Evolutionary conservation across 805 yeast species (phyloP).

Genomic region (Candida silvicultrix): DNA sequence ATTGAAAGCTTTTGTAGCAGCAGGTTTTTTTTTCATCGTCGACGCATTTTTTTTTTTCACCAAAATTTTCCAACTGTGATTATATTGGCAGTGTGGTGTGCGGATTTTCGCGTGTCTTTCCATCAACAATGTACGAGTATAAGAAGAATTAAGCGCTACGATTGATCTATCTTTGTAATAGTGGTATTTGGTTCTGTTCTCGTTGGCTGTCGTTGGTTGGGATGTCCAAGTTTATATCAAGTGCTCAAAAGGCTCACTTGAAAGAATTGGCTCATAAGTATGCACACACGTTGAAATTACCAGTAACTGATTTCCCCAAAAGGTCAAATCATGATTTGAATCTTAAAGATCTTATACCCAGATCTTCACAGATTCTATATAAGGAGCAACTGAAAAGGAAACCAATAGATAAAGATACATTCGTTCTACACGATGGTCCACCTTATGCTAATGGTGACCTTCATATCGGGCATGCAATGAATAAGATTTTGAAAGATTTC

Average conservation of each 20-base stretch:
- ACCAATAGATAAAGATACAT: slow-evolving; percentile 33
- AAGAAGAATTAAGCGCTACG: no score
- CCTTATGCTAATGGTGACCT: slow-evolving; percentile 96
- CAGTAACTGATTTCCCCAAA: slow-evolving; percentile 61
- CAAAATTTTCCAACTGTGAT: neutral
- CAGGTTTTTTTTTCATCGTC: slow-evolving; percentile 1
- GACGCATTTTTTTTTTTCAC: slow-evolving; percentile 1
- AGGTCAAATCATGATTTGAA: slow-evolving; percentile 45
- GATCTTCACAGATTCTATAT: slow-evolving; percentile 56
- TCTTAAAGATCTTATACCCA: slow-evolving; percentile 37
- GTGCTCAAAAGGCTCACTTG: neutral
- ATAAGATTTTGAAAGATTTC: slow-evolving; percentile 84
- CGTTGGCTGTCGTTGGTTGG: no score
- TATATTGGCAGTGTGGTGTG: neutral
- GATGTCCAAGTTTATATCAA: neutral
- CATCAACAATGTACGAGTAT: neutral
- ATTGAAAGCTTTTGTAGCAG: no score
- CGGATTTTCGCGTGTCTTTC: neutral
- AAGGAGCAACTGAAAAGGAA: slow-evolving; percentile 44
- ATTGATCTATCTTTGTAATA: no score
- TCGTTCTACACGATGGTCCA: slow-evolving; percentile 91
- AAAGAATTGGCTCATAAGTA: slow-evolving; percentile 18
- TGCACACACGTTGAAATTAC: slow-evolving; percentile 36
- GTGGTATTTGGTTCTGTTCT: no score
- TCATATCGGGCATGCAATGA: slow-evolving; percentile 89